Evolutionary conservation across 495 filamentous ascomycete species (phyloP).

Genomic region (Coniosporium apollinis): DNA sequence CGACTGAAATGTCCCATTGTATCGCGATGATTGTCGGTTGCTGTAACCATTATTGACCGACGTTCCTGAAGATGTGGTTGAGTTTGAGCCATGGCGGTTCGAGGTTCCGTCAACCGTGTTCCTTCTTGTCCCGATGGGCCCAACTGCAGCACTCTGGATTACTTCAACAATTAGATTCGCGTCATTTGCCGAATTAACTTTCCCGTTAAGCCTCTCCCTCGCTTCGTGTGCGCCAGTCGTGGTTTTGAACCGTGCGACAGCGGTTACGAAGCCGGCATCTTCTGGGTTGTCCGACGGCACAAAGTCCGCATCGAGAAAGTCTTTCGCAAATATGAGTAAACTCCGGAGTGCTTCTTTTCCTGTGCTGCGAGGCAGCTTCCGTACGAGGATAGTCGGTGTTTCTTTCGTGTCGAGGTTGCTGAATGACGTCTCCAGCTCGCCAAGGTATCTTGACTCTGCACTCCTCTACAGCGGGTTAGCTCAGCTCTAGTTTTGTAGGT

Average conservation of each 20-base stretch:
- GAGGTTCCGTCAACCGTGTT: conserved; percentile 45
- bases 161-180: conserved; percentile 69
- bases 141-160: conserved; percentile 21
- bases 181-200: conserved; percentile 56
- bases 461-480: no score
- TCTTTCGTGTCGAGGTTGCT: conserved; percentile 12
- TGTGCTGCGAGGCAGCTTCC: conserved; percentile 58
- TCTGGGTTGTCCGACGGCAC: conserved; percentile 45
- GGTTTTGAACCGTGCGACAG: conserved; percentile 58
- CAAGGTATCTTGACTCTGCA: no score
- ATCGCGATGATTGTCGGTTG: conserved; percentile 57
- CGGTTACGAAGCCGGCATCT: conserved; percentile 56
- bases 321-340: conserved; percentile 77
- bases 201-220: conserved; percentile 59
- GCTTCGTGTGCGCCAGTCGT: conserved; percentile 60
- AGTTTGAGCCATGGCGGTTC: conserved; percentile 32
- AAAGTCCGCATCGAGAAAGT: conserved; percentile 58
- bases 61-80: conserved; percentile 33
- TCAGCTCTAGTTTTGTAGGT: no score
- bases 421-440: conserved; percentile 8
- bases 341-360: conserved; percentile 54
- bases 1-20: conserved; percentile 60
- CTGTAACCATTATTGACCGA: conserved; percentile 36
- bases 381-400: conserved; percentile 44
- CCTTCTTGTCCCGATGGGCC: conserved; percentile 28